Evolutionary conservation across 176 grass and related monocot species (phyloP), one percentile per base, ranked within the genome.

Genomic region (Areca catechu): DNA sequence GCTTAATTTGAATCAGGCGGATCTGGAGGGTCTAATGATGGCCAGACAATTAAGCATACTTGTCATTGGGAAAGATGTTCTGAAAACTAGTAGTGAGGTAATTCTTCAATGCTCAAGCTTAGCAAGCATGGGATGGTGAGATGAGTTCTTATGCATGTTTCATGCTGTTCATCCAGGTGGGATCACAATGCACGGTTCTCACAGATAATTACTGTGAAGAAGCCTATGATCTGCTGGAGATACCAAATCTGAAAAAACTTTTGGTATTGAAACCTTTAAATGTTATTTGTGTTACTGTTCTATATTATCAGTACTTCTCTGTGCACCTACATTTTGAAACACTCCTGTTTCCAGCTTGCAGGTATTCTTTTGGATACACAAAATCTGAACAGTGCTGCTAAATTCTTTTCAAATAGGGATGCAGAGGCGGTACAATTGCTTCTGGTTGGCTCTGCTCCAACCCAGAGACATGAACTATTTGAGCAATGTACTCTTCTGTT

Each of bases 31-130:
- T 29, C 54, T 84, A 50, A 75, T 81, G 58, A 72, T 84, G 81
- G 53, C 73, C 57, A 75, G 70, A 30, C 56, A 59, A 80, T 23
- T 67, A 37, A 81, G 74, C 66, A 60, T 81, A 19, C 57, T 81
- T 60, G 74, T 84, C 29, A 74, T 89, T 4, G 86, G 86, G 34
- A 74, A 84, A 65, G 86, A 89, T 75, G 66, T 89, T 67, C 75
- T 89, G 54, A 81, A 68, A 78, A 71, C 70, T 60, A 84, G 84
- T 48, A 58, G 63, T 23, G 74, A 75, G 77, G 81, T 89, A 70
- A 74, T 77, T 17, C 20, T 66, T 72, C 22, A 54, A 50, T 68
- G 20, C 64, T 65, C 66, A 70, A 29, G 50, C 54, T 65, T 61
- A 20, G 54, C 29, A 22, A 77, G 24, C 56, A 20, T 60, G 20